phyloP scores from a whole-genome alignment of 108 stramenopile genomes.

The Cylindrotheca fusiformis region DNA sequence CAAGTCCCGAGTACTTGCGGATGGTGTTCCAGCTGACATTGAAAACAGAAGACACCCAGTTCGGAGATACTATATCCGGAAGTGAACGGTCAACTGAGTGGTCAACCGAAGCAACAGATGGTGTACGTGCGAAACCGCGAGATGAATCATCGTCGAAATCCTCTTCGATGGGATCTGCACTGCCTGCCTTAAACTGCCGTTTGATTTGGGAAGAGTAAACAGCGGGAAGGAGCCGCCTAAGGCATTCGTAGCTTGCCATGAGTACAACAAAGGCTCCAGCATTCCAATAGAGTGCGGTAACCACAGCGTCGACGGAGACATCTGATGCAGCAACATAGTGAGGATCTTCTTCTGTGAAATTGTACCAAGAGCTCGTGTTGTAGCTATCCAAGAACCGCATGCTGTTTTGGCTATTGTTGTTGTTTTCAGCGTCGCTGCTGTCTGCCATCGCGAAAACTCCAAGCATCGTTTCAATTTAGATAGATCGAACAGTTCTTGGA shows the following conservation, averaged over 20 bases:
- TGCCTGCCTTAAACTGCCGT: slow-evolving; percentile 30
- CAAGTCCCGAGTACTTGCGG: slow-evolving; percentile 72
- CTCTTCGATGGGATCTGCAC: background rate
- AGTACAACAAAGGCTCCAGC: slow-evolving; percentile 60
- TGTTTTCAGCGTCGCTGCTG: too few relatives aligned
- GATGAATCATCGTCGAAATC: slow-evolving; percentile 2
- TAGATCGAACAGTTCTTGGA: too few relatives aligned
- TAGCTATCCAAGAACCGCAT: too few relatives aligned
- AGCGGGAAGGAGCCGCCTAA: slow-evolving; percentile 61
- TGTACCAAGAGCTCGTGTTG: too few relatives aligned
- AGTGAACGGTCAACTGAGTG: slow-evolving; percentile 14
- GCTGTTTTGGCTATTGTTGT: too few relatives aligned
- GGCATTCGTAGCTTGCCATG: slow-evolving; percentile 65
- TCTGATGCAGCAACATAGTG: slow-evolving; percentile 46
- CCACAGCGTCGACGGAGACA: slow-evolving; percentile 73
- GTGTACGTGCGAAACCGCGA: slow-evolving; percentile 4
- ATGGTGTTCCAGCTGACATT: slow-evolving; percentile 71
- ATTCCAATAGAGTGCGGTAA: slow-evolving; percentile 67
- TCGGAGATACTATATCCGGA: slow-evolving; percentile 50
- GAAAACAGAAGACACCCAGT: slow-evolving; percentile 69
- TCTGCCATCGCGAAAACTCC: too few relatives aligned
- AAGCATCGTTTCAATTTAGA: too few relatives aligned
- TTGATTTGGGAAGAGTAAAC: slow-evolving; percentile 63
- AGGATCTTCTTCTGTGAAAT: slow-evolving; percentile 33
- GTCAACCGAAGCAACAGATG: slow-evolving; percentile 9